phyloP scores from a whole-genome alignment of 441 rosid species.

The Erodium moschatum region DNA sequence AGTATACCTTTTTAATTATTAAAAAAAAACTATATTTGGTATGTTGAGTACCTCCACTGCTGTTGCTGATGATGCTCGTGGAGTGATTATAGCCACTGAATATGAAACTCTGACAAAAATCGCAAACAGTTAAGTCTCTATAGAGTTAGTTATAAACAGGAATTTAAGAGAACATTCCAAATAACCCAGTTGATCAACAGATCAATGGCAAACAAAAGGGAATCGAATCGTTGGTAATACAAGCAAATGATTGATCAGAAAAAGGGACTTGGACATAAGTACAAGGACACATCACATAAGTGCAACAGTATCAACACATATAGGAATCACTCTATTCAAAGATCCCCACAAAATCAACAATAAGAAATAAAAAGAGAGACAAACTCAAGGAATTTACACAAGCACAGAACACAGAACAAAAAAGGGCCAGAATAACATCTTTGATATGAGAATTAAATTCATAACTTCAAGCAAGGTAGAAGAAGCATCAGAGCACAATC shows the following conservation, averaged over 20 bases:
- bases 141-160: no score
- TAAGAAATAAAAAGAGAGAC: neutral
- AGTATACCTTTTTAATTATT: no score
- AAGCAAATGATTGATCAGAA: no score
- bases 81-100: slow-evolving; percentile 28
- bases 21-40: neutral
- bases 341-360: neutral
- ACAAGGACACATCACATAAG: no score
- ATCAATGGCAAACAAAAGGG: neutral
- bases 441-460: neutral
- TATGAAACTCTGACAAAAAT: slow-evolving; percentile 39
- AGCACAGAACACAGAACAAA: neutral
- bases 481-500: no score
- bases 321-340: neutral
- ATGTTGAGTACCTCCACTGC: slow-evolving; percentile 55
- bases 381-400: neutral
- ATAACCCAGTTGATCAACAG: no score
- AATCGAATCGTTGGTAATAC: no score
- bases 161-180: no score
- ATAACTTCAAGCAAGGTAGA: neutral
- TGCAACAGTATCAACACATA: neutral
- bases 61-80: slow-evolving; percentile 55
- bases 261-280: no score
- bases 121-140: slow-evolving; percentile 12
- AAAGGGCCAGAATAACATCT: neutral